Evolutionary conservation across 2,329 filamentous ascomycete genomes (phyloP), one percentile per base, ranked within the genome.

Genomic region (Neobulgaria alba): DNA sequence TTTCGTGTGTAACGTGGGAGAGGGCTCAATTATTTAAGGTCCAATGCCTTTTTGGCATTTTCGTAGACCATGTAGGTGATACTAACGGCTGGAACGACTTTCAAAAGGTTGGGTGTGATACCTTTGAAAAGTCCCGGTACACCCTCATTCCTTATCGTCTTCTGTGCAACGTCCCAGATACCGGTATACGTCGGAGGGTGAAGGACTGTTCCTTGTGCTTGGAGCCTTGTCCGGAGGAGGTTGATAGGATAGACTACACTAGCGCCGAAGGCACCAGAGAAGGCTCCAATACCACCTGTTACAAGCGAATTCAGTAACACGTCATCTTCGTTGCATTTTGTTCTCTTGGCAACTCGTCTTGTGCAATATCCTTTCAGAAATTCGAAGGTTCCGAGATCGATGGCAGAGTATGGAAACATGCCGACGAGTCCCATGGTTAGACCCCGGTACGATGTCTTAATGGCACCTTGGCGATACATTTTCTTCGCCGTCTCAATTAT

Each of bases 351-450:
- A 57, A 87, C 84, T 49, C 81, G 80, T 3, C 66, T 66, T 23
- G 82, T 75, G 49, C 93, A 78, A 5, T 71, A 71, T 35, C 75
- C 77, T 65, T 98, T 98, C 47, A 95, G 73, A 45, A 92, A 79
- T 64, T 98, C 92, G 57, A 96, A 98, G 0, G 87, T 95, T 50
- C 86, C 87, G 57, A 98, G 82, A 59, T 98, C 92, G 58, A 98
- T 93, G 36, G 92, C 92, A 31, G 88, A 90, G 62, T 96, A 98
- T 0, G 92, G 92, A 56, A 98, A 98, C 79, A 96, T 95, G 60
- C 92, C 92, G 37, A 95, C 67, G 3, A 98, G 72, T 12, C 92
- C 92, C 76, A 96, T 92, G 0, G 88, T 89, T 23, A 98, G 73
- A 30, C 92, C 92, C 39, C 90, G 86, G 62, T 96, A 98, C 48